phyloP scores from a whole-genome alignment of 805 yeast genomes.

The Maudiozyma serrabonitensis region DNA sequence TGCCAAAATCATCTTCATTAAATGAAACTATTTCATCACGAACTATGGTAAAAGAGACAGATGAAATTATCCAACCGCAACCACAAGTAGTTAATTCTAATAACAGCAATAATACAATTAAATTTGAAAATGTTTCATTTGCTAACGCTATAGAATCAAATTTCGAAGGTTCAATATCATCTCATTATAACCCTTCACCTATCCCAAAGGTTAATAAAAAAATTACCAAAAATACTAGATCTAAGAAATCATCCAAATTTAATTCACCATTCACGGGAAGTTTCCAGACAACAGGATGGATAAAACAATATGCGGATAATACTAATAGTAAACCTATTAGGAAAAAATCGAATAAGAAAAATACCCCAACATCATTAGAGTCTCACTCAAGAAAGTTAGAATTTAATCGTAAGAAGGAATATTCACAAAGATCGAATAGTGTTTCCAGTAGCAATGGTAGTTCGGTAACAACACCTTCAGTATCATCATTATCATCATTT shows the following conservation, averaged over 20 bases:
- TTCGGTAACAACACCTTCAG: not conserved
- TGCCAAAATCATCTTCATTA: too few species aligned
- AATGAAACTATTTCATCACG: too few species aligned
- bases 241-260: not conserved
- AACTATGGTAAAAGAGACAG: too few species aligned
- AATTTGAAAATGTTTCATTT: not conserved
- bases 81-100: too few species aligned
- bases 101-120: not conserved
- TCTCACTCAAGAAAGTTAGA: not conserved
- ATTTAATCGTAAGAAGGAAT: not conserved
- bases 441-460: not conserved
- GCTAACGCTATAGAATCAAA: not conserved
- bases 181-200: not conserved
- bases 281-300: not conserved
- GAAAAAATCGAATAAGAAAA: conserved; percentile 8
- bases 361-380: not conserved
- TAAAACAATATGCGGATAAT: not conserved
- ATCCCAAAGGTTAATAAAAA: not conserved
- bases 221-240: not conserved
- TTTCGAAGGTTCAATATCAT: conserved; percentile 12
- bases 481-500: not conserved
- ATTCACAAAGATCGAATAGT: not conserved
- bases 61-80: too few species aligned
- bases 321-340: not conserved
- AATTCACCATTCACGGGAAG: not conserved